These are phyloP conservation scores for Eimeria sp. DNA, from an alignment of 169 alveolate genomes.

Conservation along the genomic window DNA sequence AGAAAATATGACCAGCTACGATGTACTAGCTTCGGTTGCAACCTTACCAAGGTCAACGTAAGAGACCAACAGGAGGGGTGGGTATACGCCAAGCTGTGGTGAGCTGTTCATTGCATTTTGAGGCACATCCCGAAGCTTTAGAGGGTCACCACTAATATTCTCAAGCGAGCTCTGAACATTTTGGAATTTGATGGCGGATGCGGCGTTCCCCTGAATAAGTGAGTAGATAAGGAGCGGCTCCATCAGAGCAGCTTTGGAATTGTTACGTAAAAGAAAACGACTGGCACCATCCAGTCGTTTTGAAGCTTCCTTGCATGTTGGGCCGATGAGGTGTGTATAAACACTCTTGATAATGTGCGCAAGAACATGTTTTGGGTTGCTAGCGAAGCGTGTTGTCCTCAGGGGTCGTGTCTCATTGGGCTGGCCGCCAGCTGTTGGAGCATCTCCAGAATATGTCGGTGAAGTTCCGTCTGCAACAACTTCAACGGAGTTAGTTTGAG, in stretches of 20 bases:
- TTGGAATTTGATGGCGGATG: slow-evolving; percentile 21
- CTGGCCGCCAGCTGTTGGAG: not conserved
- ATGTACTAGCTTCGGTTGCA: not conserved
- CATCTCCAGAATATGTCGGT: not conserved
- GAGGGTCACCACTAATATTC: not conserved
- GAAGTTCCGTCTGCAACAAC: not conserved
- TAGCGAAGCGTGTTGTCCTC: not conserved
- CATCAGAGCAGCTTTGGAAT: slow-evolving; percentile 55
- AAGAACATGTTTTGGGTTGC: slow-evolving; percentile 30
- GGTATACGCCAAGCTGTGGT: slow-evolving; percentile 3
- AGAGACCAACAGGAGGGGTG: not conserved
- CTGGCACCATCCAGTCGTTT: slow-evolving; percentile 27
- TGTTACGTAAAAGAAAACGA: slow-evolving; percentile 39
- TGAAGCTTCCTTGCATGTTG: slow-evolving; percentile 5
- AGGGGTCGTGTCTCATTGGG: not conserved
- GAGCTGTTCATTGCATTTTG: not conserved
- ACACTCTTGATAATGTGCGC: not conserved
- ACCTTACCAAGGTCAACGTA: slow-evolving; percentile 54
- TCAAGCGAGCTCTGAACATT: not conserved
- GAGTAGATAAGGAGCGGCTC: slow-evolving; percentile 36
- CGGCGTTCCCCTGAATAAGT: slow-evolving; percentile 51
- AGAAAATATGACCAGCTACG: not conserved
- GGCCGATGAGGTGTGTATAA: slow-evolving; percentile 19
- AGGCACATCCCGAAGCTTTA: not conserved
- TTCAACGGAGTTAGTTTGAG: not conserved